Evolutionary conservation across 805 yeast genomes (phyloP).

Genomic region (Suhomyces prunicola): DNA sequence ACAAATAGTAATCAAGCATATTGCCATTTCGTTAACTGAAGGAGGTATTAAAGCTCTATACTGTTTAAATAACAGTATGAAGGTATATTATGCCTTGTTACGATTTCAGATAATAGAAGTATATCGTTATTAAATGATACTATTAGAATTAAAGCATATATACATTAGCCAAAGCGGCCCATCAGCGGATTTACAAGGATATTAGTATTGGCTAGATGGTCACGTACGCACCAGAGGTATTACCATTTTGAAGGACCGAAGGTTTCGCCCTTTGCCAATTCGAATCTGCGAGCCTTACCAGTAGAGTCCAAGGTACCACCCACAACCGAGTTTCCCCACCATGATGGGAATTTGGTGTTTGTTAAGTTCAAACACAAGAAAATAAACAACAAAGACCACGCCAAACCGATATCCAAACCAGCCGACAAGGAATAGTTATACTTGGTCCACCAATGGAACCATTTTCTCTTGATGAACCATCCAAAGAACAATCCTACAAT

Average conservation of each 20-base stretch:
- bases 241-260: constrained; percentile 52
- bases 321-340: constrained; percentile 68
- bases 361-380: constrained; percentile 21
- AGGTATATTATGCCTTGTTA: too few relatives aligned
- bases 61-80: too few relatives aligned
- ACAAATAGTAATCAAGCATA: too few relatives aligned
- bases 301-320: constrained; percentile 38
- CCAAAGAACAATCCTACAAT: constrained; percentile 32
- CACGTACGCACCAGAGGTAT: constrained; percentile 8
- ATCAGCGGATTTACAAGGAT: neutral
- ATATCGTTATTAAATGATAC: too few relatives aligned
- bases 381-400: constrained; percentile 24
- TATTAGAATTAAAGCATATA: neutral
- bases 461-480: constrained; percentile 37
- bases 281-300: constrained; percentile 27
- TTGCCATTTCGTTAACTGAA: too few relatives aligned
- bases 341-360: constrained; percentile 28
- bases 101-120: too few relatives aligned
- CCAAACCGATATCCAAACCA: constrained; percentile 44
- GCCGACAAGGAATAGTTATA: constrained; percentile 45
- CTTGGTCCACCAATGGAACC: constrained; percentile 44
- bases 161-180: neutral
- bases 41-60: too few relatives aligned
- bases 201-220: neutral
- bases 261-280: constrained; percentile 37